Base-by-base conservation (phyloP, 345 rosid genomes). In the Tarenaya hassleriana region DNA sequence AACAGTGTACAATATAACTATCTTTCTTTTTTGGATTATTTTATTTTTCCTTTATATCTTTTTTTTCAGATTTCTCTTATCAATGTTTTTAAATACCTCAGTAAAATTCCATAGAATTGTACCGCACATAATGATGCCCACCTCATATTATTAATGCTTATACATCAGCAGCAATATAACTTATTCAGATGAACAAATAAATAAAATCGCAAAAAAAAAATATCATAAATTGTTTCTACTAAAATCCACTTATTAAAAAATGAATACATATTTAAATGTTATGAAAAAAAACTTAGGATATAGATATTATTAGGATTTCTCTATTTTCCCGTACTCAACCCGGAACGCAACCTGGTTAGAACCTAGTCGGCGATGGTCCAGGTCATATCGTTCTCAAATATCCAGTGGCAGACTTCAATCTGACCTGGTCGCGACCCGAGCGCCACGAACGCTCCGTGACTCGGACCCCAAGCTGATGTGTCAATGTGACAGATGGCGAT, bases 321-420 rank as follows among this genome's bases (percentile, higher is more conserved):
- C 9, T n/a, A n/a, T n/a, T n/a, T n/a, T n/a, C 43, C 53, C 42
- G n/a, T n/a, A 3, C 29, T 5, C 3, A 2, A 24, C 29, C 50
- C 40, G 56, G 3, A 33, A 33, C 35, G 9, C 10, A 33, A 1
- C 1, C 7, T 12, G 41, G 50, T 35, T 27, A 42, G 37, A 45
- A 0, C 24, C 44, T 40, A 68, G 60, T 80, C 85, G 0, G 85
- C 83, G 10, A 52, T 45, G 1, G 81, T 67, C 96, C 94, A 83
- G 34, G 81, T 87, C 83, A 84, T 55, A 47, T 87, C 94, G 64
- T 81, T 84, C 69, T 87, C 83, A 46, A 81, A 87, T 18, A 87
- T 87, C 96, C 96, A 87, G 57, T 87, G 96, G 18, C 96, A 87
- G 1, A 84, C 87, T 60, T 87, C 94, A n/a, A 79, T 79, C 58